phyloP scores from a whole-genome alignment of 495 filamentous ascomycete genomes.

The Tuber microsphaerosporum region DNA sequence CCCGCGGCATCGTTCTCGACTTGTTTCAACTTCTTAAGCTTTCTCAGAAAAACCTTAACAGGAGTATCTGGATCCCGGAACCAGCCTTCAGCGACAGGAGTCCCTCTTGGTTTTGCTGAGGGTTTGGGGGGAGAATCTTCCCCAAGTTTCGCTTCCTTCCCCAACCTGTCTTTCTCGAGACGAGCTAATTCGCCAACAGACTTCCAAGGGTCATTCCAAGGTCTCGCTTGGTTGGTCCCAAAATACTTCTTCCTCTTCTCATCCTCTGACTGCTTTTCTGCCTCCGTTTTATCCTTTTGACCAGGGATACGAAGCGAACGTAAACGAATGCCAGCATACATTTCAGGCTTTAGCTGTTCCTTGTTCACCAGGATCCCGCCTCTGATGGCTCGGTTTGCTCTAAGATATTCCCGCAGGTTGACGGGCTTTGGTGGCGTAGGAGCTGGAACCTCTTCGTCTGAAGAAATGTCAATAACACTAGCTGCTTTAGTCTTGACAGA shows the following conservation, averaged over 20 bases:
- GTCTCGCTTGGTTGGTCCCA: constrained; percentile 8
- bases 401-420: not conserved
- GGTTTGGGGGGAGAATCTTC: not conserved
- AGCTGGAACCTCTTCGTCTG: not conserved
- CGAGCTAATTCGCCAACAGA: not conserved
- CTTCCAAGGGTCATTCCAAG: constrained; percentile 1
- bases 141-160: not conserved
- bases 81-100: constrained; percentile 19
- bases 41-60: constrained; percentile 28
- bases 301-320: constrained; percentile 31
- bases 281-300: constrained; percentile 18
- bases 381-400: not conserved
- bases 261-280: constrained; percentile 23
- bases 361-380: not conserved
- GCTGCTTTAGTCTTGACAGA: not conserved
- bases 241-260: constrained; percentile 31
- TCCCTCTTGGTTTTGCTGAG: not conserved
- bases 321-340: constrained; percentile 31
- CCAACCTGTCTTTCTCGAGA: not conserved
- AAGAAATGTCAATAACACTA: not conserved
- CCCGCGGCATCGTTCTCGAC: not conserved
- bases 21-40: constrained; percentile 27
- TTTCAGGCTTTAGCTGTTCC: constrained; percentile 9
- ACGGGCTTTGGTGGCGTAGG: not conserved
- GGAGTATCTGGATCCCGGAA: constrained; percentile 36